Percentiles rank a stretch among this genome's conserved stretches.
Evolutionary conservation across 805 yeast genomes (phyloP).

Genomic region (Blastobotrys chiropterorum): DNA sequence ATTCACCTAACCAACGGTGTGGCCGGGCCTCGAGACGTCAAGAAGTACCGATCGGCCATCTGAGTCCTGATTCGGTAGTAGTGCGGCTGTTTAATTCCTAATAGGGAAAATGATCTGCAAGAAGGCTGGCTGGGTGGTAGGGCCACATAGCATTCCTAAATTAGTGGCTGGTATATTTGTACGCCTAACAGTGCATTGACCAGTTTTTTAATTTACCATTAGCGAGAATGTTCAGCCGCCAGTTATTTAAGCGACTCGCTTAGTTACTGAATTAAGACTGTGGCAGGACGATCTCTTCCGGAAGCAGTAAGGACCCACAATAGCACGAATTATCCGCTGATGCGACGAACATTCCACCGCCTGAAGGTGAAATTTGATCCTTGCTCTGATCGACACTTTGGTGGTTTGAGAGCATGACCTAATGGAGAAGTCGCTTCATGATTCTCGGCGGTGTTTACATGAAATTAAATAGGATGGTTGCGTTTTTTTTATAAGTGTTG

Average conservation of each 20-base stretch:
- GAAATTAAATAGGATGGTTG: background rate
- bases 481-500: too few species aligned
- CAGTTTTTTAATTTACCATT: background rate
- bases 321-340: too few species aligned
- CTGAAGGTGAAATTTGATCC: too few species aligned
- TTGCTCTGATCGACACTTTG: too few species aligned
- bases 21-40: background rate
- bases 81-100: background rate
- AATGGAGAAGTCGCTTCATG: background rate
- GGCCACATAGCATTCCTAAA: background rate
- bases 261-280: background rate
- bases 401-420: background rate
- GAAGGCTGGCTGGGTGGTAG: background rate
- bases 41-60: background rate
- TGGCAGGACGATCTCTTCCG: background rate
- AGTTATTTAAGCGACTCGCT: background rate
- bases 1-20: background rate
- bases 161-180: background rate
- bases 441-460: background rate
- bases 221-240: background rate
- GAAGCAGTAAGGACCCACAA: background rate
- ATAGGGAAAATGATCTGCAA: background rate
- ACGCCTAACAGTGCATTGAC: background rate
- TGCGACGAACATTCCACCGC: too few species aligned
- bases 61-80: too few species aligned